Conservation (phyloP, 805 yeast genomes). For the Zygosaccharomyces gambellarensis region DNA sequence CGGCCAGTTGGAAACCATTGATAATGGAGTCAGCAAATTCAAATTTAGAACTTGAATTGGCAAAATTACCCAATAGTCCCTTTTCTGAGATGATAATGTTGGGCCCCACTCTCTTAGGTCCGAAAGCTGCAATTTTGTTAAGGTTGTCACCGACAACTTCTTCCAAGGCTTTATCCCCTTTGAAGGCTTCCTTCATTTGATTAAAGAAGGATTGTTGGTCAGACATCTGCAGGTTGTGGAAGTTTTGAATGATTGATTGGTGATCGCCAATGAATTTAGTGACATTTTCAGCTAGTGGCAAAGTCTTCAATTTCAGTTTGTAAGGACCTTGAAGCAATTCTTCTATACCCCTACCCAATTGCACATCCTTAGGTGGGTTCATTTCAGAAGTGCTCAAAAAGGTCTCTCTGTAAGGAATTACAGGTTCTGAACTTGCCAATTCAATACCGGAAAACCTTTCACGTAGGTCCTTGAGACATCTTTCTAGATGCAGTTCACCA, state of each 20-base stretch:
- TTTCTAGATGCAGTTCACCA: constrained; percentile 92
- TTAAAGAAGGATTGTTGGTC: constrained; percentile 27
- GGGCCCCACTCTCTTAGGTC: constrained; percentile 72
- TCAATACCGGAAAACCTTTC: constrained; percentile 92
- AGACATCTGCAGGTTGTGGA: constrained; percentile 18
- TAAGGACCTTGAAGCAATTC: constrained; percentile 50
- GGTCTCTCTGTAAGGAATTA: constrained; percentile 91
- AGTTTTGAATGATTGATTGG: constrained; percentile 39
- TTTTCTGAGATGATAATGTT: constrained; percentile 54
- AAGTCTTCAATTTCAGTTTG: constrained; percentile 38
- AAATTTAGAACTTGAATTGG: constrained; percentile 22
- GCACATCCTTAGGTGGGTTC: constrained; percentile 45
- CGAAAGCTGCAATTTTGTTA: constrained; percentile 56
- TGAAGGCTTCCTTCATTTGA: constrained; percentile 33
- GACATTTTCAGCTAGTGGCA: constrained; percentile 53
- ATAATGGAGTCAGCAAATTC: constrained; percentile 58
- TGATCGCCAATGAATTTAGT: constrained; percentile 46
- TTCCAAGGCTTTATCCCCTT: constrained; percentile 20
- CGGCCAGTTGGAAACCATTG: constrained; percentile 82
- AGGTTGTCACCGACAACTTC: constrained; percentile 5
- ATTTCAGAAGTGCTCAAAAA: constrained; percentile 49
- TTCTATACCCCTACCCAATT: constrained; percentile 46
- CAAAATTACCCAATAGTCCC: constrained; percentile 35
- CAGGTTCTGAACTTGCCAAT: constrained; percentile 81
- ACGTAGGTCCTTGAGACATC: constrained; percentile 85